A percentile compares a stretch with the other conserved stretches of the same genome.
Conservation (phyloP, 163 green algal genomes). For the Scenedesmus sp. region DNA sequence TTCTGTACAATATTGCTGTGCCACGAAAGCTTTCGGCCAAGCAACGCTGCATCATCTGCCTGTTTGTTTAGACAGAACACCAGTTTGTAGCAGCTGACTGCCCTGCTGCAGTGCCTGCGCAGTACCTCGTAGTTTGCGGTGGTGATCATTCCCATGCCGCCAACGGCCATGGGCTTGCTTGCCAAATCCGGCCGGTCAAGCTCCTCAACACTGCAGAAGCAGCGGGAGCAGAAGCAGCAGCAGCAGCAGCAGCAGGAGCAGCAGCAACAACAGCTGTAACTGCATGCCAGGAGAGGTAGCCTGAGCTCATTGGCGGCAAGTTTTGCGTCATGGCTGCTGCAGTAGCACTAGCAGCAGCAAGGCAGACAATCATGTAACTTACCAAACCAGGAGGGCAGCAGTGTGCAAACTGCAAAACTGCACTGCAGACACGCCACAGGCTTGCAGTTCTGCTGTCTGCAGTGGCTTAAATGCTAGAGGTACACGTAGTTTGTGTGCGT, state of each 20-base stretch:
- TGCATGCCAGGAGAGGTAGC: background rate
- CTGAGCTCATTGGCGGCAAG: background rate
- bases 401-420: no score
- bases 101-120: background rate
- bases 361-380: background rate
- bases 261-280: background rate
- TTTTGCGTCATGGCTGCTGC: background rate
- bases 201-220: constrained; percentile 77
- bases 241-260: background rate
- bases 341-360: background rate
- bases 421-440: no score
- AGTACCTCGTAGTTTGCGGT: constrained; percentile 90
- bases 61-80: background rate
- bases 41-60: background rate
- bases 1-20: no score
- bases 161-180: constrained; percentile 86
- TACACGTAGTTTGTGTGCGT: no score
- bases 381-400: background rate
- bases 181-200: constrained; percentile 84
- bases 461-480: no score
- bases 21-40: no score
- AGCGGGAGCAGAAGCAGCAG: constrained; percentile 78
- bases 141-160: constrained; percentile 93
- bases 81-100: background rate
- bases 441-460: no score